Evolutionary conservation across 2,329 filamentous ascomycete species (phyloP).

Genomic region (Fusarium albosuccineum): DNA sequence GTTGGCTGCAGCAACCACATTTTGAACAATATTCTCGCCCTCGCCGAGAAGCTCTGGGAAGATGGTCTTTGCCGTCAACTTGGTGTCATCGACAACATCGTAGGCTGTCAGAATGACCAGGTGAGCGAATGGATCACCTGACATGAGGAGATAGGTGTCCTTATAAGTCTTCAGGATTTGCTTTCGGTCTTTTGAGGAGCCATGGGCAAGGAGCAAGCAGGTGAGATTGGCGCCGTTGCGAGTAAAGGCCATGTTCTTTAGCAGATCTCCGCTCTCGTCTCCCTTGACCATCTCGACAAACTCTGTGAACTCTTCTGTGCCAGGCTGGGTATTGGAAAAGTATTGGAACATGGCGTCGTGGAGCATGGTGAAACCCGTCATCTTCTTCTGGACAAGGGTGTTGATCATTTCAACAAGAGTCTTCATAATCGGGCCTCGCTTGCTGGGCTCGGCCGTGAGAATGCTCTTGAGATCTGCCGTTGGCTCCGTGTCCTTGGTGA

Average conservation of each 20-base stretch:
- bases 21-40: constrained; percentile 72
- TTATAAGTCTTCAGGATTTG: constrained; percentile 90
- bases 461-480: constrained; percentile 80
- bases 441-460: constrained; percentile 82
- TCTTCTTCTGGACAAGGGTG: constrained; percentile 93
- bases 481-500: constrained; percentile 65
- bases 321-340: constrained; percentile 82
- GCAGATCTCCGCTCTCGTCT: constrained; percentile 88
- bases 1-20: constrained; percentile 73
- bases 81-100: constrained; percentile 95
- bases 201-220: constrained; percentile 84
- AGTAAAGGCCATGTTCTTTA: constrained; percentile 97
- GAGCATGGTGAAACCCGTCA: constrained; percentile 96
- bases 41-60: constrained; percentile 88
- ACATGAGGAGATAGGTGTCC: constrained; percentile 88
- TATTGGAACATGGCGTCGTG: constrained; percentile 99
- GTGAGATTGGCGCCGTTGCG: constrained; percentile 86
- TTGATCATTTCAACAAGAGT: constrained; percentile 90
- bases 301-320: constrained; percentile 84
- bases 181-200: constrained; percentile 92
- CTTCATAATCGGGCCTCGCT: constrained; percentile 88
- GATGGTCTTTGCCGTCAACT: constrained; percentile 85
- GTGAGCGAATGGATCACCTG: constrained; percentile 82
- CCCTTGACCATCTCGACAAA: constrained; percentile 93
- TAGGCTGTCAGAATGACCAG: constrained; percentile 86